Base-by-base conservation (phyloP, 108 stramenopile species). In the Skeletonema potamos region DNA sequence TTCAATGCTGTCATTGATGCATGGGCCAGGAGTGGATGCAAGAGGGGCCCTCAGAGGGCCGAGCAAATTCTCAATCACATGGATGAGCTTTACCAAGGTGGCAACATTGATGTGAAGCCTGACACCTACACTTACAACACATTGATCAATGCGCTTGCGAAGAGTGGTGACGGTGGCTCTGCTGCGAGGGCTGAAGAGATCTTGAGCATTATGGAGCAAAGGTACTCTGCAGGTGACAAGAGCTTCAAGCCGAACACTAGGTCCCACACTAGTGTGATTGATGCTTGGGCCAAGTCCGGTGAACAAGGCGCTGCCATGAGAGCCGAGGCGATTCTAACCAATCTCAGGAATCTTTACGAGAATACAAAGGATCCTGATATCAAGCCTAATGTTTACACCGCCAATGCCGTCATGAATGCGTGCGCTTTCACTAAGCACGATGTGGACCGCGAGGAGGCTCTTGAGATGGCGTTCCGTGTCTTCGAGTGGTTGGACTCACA, bases 101-200 rank as follows among this genome's bases (percentile, higher is more conserved):
- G 91, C 1, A 89, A 94, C 72, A 71, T 78, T 46, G 89, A 86
- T 15, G 90, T 92, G 11, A 91, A 91, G 69, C 93, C 93, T 3
- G 93, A 94, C 62, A 89, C 86, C 1, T 90, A 88, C 80, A 91
- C 88, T 0, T 94, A 92, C 86, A 94, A 92, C 73, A 91, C 93
- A 17, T 64, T 86, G 37, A 85, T 81, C 30, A 86, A 77, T 75
- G 82, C 73, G n/a, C 79, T 79, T 26, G 80, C 77, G 6, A 74
- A 74, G 46, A 79, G 80, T 62, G 73, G 82, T 37, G 85, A 85
- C 67, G 85, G 85, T 20, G 62, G 46, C 27, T 83, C 85, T 9
- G 68, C 77, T 46, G 78, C 81, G 24, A 80, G 82, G 59, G 86
- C 86, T 26, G 86, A 87, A 54, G 78, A 80, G 58, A 76, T 87